A percentile compares a stretch with the other conserved stretches of the same genome.
Evolutionary conservation across 495 filamentous ascomycete species (phyloP).

Genomic region (Tuber indicum): DNA sequence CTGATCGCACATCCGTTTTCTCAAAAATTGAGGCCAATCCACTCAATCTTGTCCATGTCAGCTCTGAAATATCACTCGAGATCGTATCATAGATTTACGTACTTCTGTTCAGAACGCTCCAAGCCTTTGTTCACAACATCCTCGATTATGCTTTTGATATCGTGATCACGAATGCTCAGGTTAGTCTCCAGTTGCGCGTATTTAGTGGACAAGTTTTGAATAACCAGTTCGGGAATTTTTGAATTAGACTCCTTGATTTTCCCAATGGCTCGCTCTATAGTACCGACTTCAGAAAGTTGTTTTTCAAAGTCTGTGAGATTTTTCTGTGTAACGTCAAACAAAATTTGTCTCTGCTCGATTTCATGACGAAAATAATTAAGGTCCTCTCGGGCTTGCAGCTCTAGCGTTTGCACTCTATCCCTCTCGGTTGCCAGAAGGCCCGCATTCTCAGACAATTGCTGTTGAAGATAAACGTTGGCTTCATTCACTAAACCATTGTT

Average conservation of each 20-base stretch:
- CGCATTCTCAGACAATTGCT: constrained; percentile 33
- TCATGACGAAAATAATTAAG: not conserved
- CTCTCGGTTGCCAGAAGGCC: constrained; percentile 33
- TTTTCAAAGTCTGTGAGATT: not conserved
- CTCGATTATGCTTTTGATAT: not conserved
- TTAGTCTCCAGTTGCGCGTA: not conserved
- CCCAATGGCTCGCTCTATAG: not conserved
- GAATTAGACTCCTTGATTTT: not conserved
- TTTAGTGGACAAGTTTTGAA: not conserved
- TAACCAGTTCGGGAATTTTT: not conserved
- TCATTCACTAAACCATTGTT: constrained; percentile 17
- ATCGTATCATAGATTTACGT: not conserved
- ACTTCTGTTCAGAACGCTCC: not conserved
- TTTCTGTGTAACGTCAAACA: not conserved
- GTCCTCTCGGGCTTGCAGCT: constrained; percentile 29
- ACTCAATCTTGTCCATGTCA: not conserved
- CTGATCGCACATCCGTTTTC: not conserved
- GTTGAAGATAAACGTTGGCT: constrained; percentile 28
- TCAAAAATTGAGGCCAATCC: not conserved
- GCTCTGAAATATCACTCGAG: not conserved
- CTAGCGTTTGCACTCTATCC: constrained; percentile 34
- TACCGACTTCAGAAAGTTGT: not conserved
- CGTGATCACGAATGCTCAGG: not conserved
- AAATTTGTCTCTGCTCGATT: not conserved
- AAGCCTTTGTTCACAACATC: not conserved